Percentiles rank a stretch among this genome's conserved stretches.
phyloP scores from a whole-genome alignment of 805 yeast species.

The Saturnispora ahearnii region DNA sequence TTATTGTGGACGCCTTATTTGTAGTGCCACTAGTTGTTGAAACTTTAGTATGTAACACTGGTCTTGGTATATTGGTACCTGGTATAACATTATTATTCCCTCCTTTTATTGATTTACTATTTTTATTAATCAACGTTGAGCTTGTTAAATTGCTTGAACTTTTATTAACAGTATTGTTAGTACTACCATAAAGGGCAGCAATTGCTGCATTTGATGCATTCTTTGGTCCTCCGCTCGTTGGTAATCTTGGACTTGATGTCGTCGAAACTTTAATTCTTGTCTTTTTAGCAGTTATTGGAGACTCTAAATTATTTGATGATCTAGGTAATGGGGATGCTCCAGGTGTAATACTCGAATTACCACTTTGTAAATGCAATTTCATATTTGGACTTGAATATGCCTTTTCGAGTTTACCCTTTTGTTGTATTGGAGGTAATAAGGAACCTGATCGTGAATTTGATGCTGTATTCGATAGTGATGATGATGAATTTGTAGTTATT shows the following conservation, averaged over 20 bases:
- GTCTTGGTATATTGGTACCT: slow-evolving; percentile 50
- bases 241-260: background rate
- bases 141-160: background rate
- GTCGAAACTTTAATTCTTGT: background rate
- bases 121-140: background rate
- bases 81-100: slow-evolving; percentile 31
- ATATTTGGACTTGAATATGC: slow-evolving; percentile 1
- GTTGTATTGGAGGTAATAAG: background rate
- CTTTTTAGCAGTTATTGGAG: background rate
- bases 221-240: background rate
- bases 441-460: slow-evolving; percentile 7
- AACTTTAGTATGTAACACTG: slow-evolving; percentile 34
- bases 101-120: background rate
- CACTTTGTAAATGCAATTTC: background rate
- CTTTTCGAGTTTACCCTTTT: slow-evolving; percentile 1
- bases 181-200: slow-evolving; percentile 6
- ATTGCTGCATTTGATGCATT: slow-evolving; percentile 6
- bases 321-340: slow-evolving; percentile 1
- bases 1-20: background rate
- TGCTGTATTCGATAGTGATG: background rate
- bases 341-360: background rate
- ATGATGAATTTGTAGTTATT: background rate
- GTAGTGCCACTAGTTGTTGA: slow-evolving; percentile 3
- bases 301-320: background rate
- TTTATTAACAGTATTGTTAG: background rate